Evolutionary conservation across 768 basidiomycete species (phyloP), one percentile per base, ranked within the genome.

Genomic region (Termitomyces sp.): DNA sequence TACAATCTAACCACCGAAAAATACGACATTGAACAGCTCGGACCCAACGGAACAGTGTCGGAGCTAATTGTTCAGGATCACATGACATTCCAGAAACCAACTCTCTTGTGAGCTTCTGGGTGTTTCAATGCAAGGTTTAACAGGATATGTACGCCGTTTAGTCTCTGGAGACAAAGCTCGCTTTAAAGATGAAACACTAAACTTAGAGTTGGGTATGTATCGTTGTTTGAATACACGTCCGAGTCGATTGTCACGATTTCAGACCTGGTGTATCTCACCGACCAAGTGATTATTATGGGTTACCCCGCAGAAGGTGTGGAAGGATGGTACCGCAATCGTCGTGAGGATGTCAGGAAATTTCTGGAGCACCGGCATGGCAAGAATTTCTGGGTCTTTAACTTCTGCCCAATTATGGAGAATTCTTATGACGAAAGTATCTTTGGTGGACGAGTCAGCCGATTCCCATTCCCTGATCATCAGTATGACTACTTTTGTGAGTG

Each of bases 381-480:
- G 64, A 85, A 91, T 65, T 94, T 83, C 67, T 90, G 91, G 86
- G 82, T 94, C 10, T 94, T 91, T 78, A 94, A 96, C 69, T 85
- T 94, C 58, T 94, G 92, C 62, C 92, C 92, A 0, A 64, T 86
- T 8, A 78, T 75, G 60, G 93, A 94, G 70, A 94, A 94, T 67
- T 79, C 84, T 6, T 96, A 96, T 69, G 80, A 85, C 3, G 73
- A 86, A 2, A 71, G 72, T 47, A 72, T 86, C 38, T 94, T 94
- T 66, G 79, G 80, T 13, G 84, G 86, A 8, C 76, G 90, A 43
- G 88, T 93, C 18, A 91, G 88, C 63, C 75, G 92, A 52, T 94
- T 88, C 66, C 93, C 93, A 0, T 94, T 92, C 67, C 93, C 93
- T 22, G 93, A 95, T 67, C 93, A 95, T 67, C 90, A 94, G 85